Conservation (phyloP, 2,329 filamentous ascomycete species). For the Pestalotiopsis sp. region DNA sequence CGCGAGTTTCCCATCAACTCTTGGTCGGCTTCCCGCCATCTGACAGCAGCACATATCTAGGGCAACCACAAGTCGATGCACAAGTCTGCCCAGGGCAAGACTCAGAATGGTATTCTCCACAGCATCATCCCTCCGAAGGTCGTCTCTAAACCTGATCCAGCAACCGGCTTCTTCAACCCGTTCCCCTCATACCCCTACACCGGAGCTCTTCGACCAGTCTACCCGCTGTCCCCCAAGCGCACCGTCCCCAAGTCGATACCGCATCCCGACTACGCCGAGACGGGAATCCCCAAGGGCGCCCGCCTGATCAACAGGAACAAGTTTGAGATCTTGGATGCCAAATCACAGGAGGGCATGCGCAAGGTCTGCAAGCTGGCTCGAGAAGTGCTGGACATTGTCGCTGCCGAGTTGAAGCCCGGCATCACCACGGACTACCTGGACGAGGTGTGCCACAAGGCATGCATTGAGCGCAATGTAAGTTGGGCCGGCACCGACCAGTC, state of each 20-base stretch:
- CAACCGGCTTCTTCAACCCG: conserved; percentile 86
- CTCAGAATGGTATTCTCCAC: conserved; percentile 70
- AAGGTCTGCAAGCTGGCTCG: conserved; percentile 72
- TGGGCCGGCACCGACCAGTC: not conserved
- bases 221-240: conserved; percentile 75
- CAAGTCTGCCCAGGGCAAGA: conserved; percentile 62
- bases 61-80: conserved; percentile 80
- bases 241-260: conserved; percentile 78
- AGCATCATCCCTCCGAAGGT: conserved; percentile 76
- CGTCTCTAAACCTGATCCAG: conserved; percentile 90
- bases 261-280: conserved; percentile 84
- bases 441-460: conserved; percentile 75
- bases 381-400: conserved; percentile 76
- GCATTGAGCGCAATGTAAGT: conserved; percentile 71
- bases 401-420: conserved; percentile 67
- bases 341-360: conserved; percentile 71
- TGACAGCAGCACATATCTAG: conserved; percentile 45
- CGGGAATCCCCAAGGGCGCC: conserved; percentile 72
- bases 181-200: conserved; percentile 87
- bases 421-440: conserved; percentile 79
- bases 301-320: conserved; percentile 73
- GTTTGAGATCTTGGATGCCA: conserved; percentile 68
- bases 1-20: conserved; percentile 8
- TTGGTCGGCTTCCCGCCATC: not conserved
- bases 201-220: conserved; percentile 82